These are phyloP conservation scores for Arthrobotrys pseudoclavata DNA, from an alignment of 2,329 filamentous ascomycete genomes.

Conservation along the genomic window DNA sequence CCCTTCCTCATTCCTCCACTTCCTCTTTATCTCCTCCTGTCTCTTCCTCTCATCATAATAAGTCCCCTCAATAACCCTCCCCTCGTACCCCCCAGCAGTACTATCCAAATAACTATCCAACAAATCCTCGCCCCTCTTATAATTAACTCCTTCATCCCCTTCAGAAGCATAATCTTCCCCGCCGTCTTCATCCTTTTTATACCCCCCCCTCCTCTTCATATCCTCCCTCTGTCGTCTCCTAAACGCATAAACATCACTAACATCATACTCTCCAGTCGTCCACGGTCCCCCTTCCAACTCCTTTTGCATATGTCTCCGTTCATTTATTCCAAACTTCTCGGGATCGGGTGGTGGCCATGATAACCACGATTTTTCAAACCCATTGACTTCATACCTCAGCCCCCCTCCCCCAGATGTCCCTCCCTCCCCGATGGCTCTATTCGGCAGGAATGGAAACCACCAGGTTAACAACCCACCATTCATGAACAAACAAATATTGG, in stretches of 20 bases:
- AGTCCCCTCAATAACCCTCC: slow-evolving; percentile 51
- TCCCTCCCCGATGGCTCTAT: slow-evolving; percentile 67
- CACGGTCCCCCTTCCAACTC: slow-evolving; percentile 41
- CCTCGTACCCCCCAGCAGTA: slow-evolving; percentile 25
- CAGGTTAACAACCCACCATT: slow-evolving; percentile 76
- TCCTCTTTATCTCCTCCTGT: slow-evolving; percentile 68
- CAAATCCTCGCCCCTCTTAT: slow-evolving; percentile 64
- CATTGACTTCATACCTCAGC: slow-evolving; percentile 80
- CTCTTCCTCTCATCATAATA: slow-evolving; percentile 61
- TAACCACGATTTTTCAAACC: slow-evolving; percentile 76
- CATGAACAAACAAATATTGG: slow-evolving; percentile 82
- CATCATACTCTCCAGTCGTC: slow-evolving; percentile 60
- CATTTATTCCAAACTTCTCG: slow-evolving; percentile 70
- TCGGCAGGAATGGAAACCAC: slow-evolving; percentile 76
- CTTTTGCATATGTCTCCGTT: slow-evolving; percentile 53
- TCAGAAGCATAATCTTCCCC: slow-evolving; percentile 55
- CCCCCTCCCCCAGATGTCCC: slow-evolving; percentile 66
- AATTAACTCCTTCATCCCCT: slow-evolving; percentile 55
- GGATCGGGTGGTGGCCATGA: slow-evolving; percentile 76
- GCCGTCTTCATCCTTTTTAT: slow-evolving; percentile 29
- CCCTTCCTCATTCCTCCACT: slow-evolving; percentile 82
- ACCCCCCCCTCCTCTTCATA: slow-evolving; percentile 69
- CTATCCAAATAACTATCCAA: slow-evolving; percentile 61
- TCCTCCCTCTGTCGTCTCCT: slow-evolving; percentile 70
- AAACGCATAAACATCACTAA: slow-evolving; percentile 69